phyloP scores from a whole-genome alignment of 768 basidiomycete species.

The Lactarius indigo region DNA sequence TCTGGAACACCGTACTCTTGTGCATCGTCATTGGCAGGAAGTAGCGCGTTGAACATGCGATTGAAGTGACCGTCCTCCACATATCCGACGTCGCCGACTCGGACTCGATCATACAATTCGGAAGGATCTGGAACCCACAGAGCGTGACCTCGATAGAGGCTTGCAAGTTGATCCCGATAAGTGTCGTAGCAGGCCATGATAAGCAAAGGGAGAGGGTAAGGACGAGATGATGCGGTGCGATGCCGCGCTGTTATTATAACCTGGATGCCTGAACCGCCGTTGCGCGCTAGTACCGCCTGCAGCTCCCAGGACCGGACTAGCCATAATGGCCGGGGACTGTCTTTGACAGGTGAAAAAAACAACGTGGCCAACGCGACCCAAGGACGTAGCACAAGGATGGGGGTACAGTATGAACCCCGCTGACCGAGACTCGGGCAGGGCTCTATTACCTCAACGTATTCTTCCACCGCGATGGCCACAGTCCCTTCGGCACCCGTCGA shows the following conservation, averaged over 20 bases:
- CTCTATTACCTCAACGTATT: neutral
- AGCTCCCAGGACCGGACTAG: neutral
- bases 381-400: too few relatives aligned
- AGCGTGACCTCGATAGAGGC: neutral
- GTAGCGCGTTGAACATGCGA: slow-evolving; percentile 25
- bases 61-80: slow-evolving; percentile 23
- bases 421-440: neutral
- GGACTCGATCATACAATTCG: slow-evolving; percentile 23
- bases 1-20: slow-evolving; percentile 8
- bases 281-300: neutral
- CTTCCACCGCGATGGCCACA: neutral
- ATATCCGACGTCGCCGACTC: slow-evolving; percentile 27
- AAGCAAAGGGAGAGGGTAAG: neutral
- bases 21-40: slow-evolving; percentile 7
- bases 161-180: neutral
- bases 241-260: neutral
- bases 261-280: neutral
- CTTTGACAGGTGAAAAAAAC: neutral
- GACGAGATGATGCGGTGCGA: neutral
- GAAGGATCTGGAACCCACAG: slow-evolving; percentile 26
- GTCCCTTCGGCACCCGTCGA: slow-evolving; percentile 31
- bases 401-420: neutral
- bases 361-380: too few relatives aligned
- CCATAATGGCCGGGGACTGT: neutral
- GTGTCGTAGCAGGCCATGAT: neutral